phyloP scores from a whole-genome alignment of 2,329 filamentous ascomycete species.

The Nannizziopsis barbatae region DNA sequence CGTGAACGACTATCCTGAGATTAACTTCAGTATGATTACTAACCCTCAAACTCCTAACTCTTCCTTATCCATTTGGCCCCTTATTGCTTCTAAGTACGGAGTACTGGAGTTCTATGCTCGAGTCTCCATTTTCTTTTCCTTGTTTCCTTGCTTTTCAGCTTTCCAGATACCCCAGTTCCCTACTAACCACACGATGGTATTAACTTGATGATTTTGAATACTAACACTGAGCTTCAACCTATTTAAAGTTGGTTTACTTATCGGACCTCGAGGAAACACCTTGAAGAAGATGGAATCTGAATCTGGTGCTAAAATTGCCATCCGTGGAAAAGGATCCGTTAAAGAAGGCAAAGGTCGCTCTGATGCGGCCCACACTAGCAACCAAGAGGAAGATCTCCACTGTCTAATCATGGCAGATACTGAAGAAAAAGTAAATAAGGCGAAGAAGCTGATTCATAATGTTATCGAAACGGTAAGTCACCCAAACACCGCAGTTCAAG shows the following conservation, averaged over 20 bases:
- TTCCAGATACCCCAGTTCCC: slow-evolving; percentile 15
- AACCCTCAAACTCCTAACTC: slow-evolving; percentile 84
- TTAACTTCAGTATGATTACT: slow-evolving; percentile 99
- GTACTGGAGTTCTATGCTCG: background rate
- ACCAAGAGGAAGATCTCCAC: slow-evolving; percentile 98
- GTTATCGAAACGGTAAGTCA: slow-evolving; percentile 91
- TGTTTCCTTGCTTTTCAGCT: slow-evolving; percentile 32
- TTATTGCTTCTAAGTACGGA: slow-evolving; percentile 12
- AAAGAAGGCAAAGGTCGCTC: slow-evolving; percentile 99
- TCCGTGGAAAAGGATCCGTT: slow-evolving; percentile 97
- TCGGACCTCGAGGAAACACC: slow-evolving; percentile 99
- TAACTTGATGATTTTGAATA: slow-evolving; percentile 38
- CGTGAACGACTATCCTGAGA: slow-evolving; percentile 99
- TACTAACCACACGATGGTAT: slow-evolving; percentile 16
- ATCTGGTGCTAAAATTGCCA: slow-evolving; percentile 96
- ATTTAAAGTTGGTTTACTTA: slow-evolving; percentile 97
- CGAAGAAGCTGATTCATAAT: slow-evolving; percentile 95
- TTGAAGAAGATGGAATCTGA: slow-evolving; percentile 99
- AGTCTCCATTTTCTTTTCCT: slow-evolving; percentile 30
- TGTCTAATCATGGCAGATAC: slow-evolving; percentile 99
- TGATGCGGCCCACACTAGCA: slow-evolving; percentile 97
- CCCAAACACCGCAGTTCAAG: background rate
- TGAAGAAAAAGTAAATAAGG: slow-evolving; percentile 98
- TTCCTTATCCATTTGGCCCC: slow-evolving; percentile 36
- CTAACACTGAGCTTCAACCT: slow-evolving; percentile 79